Percentiles rank a stretch among this genome's conserved stretches.
Conservation (phyloP, 2,329 filamentous ascomycete genomes). For the Fusarium buxicola region DNA sequence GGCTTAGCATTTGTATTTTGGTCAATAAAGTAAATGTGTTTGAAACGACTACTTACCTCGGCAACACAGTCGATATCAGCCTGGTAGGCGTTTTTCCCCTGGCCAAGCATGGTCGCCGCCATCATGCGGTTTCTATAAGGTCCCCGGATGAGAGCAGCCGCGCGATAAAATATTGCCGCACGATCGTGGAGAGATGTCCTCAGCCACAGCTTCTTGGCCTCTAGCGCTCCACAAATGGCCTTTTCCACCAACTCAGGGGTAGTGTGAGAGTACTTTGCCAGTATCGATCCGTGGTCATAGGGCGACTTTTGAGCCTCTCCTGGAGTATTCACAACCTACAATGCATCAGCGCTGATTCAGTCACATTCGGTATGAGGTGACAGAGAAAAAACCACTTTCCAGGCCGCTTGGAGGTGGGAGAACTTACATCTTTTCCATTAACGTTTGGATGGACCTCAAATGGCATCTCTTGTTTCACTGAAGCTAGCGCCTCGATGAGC, state of each 20-base stretch:
- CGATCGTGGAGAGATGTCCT: background rate
- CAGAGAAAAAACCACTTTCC: no score
- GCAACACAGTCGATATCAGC: background rate
- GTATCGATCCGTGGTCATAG: background rate
- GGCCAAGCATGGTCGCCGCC: conserved; percentile 6
- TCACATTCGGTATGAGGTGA: no score
- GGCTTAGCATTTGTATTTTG: background rate
- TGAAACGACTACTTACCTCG: background rate
- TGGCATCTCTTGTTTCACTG: no score
- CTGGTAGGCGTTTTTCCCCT: conserved; percentile 2
- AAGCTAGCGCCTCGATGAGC: no score
- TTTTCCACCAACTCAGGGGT: background rate
- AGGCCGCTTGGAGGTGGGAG: no score
- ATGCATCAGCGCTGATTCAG: no score
- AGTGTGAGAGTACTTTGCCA: background rate
- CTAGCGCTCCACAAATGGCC: background rate
- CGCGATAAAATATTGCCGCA: background rate
- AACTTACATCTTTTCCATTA: no score
- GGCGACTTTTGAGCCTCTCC: background rate
- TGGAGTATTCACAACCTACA: no score
- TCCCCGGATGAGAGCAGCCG: background rate
- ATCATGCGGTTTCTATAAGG: background rate
- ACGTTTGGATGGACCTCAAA: no score
- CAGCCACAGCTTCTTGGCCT: background rate
- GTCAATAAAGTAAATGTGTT: background rate